Evolutionary conservation across 331 rosid genomes (phyloP).

Genomic region (Stylosanthes scabra): DNA sequence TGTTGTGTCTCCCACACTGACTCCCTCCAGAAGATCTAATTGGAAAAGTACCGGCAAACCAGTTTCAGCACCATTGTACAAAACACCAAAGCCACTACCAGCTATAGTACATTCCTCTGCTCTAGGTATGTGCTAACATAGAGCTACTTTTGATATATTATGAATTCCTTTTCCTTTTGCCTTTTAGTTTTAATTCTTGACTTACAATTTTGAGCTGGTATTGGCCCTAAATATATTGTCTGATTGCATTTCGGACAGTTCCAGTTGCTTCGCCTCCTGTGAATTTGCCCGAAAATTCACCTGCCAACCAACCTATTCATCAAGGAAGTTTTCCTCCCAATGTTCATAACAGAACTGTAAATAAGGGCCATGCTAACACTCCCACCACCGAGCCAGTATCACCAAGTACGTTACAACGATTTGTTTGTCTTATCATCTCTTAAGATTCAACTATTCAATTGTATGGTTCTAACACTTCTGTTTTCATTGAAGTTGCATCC

Average conservation of each 20-base stretch:
- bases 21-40: slow-evolving; percentile 53
- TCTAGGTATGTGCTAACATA: slow-evolving; percentile 54
- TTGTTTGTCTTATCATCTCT: slow-evolving; percentile 17
- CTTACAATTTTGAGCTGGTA: too few species aligned
- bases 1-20: background rate
- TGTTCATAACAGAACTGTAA: slow-evolving; percentile 42
- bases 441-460: slow-evolving; percentile 25
- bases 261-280: slow-evolving; percentile 56
- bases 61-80: slow-evolving; percentile 56
- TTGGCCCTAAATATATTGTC: too few species aligned
- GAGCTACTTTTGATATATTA: slow-evolving; percentile 24
- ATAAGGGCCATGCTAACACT: slow-evolving; percentile 52
- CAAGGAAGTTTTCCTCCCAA: slow-evolving; percentile 54
- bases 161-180: background rate
- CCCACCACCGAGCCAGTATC: slow-evolving; percentile 50
- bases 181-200: too few species aligned
- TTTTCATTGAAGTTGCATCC: slow-evolving; percentile 43
- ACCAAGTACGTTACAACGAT: slow-evolving; percentile 23
- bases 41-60: slow-evolving; percentile 49
- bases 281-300: slow-evolving; percentile 53
- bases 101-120: slow-evolving; percentile 52
- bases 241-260: slow-evolving; percentile 38
- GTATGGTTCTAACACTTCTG: slow-evolving; percentile 23
- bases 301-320: slow-evolving; percentile 49
- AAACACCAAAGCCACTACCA: slow-evolving; percentile 53